Evolutionary conservation across 1,284 basidiomycete genomes (phyloP), one percentile per base, ranked within the genome.

Genomic region (Paramarasmius palmivorus): DNA sequence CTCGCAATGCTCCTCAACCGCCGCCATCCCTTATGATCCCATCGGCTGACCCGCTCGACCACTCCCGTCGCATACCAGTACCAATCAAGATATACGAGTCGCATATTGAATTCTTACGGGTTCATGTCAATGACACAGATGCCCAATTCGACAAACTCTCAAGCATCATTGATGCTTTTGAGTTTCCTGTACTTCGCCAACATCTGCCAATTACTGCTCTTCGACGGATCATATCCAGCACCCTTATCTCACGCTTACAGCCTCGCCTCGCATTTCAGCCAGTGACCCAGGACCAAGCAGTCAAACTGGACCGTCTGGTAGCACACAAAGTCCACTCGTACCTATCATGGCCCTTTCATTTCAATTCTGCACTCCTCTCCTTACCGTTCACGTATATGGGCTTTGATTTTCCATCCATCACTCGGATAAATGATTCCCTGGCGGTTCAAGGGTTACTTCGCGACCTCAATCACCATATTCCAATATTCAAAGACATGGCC

Each of bases 381-480:
- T 54, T 65, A 0, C 63, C 63, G 0, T 9, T 69, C 23, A 50
- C 1, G n/a, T 44, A 8, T 47, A 54, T 38, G 64, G 68, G 1
- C 55, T 70, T 44, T 20, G 63, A 54, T 29, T 66, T 68, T 36
- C 63, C 65, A 0, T 69, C 65, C 0, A 57, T 70, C 4, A 12
- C 59, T 0, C 44, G 52, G 0, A 61, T 71, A n/a, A 73, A 72
- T 49, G 61, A 53, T 1, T 29, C 53, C 1, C 42, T 67, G 3
- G 60, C 67, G 0, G 50, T 70, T 1, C 39, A 60, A 14, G 62
- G 64, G 0, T 14, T 71, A 0, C 20, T 53, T 2, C 53, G 63
- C 0, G 64, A 69, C 40, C 61, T 72, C 1, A 71, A 71, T 37
- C 70, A 71, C 50, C 67, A 66, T 32, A 61, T 71, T 3, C 35